Base-by-base conservation (phyloP, 2,329 filamentous ascomycete genomes). In the Tolypocladium endophyticum region DNA sequence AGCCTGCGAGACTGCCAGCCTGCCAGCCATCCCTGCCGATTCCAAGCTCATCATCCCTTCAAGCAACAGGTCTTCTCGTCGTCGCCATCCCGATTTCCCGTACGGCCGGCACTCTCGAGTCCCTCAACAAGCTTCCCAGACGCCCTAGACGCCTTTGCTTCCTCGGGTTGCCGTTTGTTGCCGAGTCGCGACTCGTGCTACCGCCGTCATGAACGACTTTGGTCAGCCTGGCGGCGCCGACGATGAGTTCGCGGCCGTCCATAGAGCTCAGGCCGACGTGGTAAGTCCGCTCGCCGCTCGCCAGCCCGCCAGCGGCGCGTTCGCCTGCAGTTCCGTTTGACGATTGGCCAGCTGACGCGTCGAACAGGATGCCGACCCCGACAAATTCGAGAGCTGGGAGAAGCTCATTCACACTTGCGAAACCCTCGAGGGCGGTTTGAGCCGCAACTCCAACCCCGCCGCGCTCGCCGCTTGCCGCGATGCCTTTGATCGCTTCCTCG, bases 351-450 rank as follows among this genome's bases (percentile, higher is more conserved):
- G 11, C 39, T 60, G 59, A 62, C 16, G 39, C 20, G 35, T 36
- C 28, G 41, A 61, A 61, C 64, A 85, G 83, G 81, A 85, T 63
- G 72, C 76, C 66, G 90, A 96, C 65, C 83, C 90, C 16, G 94
- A 99, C 73, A 92, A 90, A 70, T 97, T 96, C 69, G 93, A 97
- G 68, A 83, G 84, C 62, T 99, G 94, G 94, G 93, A 97, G 75
- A 93, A 91, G 73, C 84, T 97, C 60, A 87, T 97, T 65, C 87
- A 87, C 67, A 86, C 87, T 56, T 90, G 88, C 65, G 91, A 97
- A 73, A 81, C 81, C 57, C 87, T 96, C 64, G 94, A 99, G 71
- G 93, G 92, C 62, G 94, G 93, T 60, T 83, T 99, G 63, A 97
- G 95, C 72, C 89, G 94, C 67, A 99, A 99, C 76, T 97, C 94